These are phyloP conservation scores for Phytophthora hibernalis DNA, from an alignment of 352 stramenopile species.

Conservation along the genomic window DNA sequence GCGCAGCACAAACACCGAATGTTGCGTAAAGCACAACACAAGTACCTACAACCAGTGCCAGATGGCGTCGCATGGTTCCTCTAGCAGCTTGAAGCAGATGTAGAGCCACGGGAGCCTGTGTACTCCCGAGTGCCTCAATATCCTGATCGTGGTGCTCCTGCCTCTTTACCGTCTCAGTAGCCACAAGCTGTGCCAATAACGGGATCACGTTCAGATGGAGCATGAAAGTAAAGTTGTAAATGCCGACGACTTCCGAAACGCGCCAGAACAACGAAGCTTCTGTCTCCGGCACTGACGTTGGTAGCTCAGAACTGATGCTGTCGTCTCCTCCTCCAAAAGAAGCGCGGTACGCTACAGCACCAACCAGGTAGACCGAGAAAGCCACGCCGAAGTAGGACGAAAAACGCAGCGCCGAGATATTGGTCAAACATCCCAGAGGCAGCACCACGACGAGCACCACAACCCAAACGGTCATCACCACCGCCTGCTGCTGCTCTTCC, in stretches of 20 bases:
- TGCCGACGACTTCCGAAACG: conserved; percentile 67
- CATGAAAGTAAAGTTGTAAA: conserved; percentile 91
- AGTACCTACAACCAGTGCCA: conserved; percentile 51
- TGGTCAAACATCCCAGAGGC: conserved; percentile 70
- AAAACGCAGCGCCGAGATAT: conserved; percentile 77
- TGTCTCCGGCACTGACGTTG: not conserved
- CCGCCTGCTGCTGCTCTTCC: conserved; percentile 43
- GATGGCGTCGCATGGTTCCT: conserved; percentile 49
- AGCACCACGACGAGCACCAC: conserved; percentile 71
- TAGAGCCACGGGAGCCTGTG: conserved; percentile 18
- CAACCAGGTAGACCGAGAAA: conserved; percentile 77
- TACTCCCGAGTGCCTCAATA: conserved; percentile 12
- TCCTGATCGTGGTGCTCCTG: conserved; percentile 15
- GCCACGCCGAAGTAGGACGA: conserved; percentile 79
- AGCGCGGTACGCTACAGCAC: conserved; percentile 66
- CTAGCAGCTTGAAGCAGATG: conserved; percentile 33
- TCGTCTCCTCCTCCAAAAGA: conserved; percentile 20
- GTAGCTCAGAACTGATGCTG: not conserved
- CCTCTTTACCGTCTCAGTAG: conserved; percentile 26
- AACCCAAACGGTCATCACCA: conserved; percentile 55
- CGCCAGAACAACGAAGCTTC: conserved; percentile 46
- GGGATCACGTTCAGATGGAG: conserved; percentile 84
- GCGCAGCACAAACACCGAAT: conserved; percentile 66
- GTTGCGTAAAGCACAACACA: conserved; percentile 68
- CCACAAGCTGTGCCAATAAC: conserved; percentile 64